These are phyloP conservation scores for Lanmaoa rubissima DNA, from an alignment of 768 basidiomycete genomes.

Conservation along the genomic window DNA sequence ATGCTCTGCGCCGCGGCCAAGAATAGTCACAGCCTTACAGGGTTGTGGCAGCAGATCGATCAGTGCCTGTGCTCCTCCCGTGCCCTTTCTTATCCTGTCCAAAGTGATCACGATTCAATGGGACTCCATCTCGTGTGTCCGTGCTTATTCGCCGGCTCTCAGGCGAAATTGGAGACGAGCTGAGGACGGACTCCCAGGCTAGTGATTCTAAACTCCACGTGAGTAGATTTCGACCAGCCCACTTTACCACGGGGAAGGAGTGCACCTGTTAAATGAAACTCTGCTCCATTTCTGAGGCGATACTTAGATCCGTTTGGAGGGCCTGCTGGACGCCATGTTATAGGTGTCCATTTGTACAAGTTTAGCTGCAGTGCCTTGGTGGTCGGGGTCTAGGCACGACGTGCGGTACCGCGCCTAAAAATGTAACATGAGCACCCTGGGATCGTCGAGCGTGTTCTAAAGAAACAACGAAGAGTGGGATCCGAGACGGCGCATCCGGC, in stretches of 20 bases:
- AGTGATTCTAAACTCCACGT: slow-evolving; percentile 12
- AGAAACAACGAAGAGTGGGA: not conserved
- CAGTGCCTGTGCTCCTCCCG: not conserved
- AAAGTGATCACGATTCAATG: slow-evolving; percentile 9
- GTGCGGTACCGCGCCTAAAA: slow-evolving; percentile 21
- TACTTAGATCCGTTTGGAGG: slow-evolving; percentile 1
- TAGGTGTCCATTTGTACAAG: slow-evolving; percentile 4
- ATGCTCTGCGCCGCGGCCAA: not conserved
- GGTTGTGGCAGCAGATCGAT: slow-evolving; percentile 6
- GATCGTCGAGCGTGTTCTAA: slow-evolving; percentile 2
- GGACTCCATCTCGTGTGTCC: not conserved
- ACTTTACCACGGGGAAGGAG: slow-evolving; percentile 2
- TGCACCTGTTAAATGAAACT: slow-evolving; percentile 12
- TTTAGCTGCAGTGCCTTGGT: slow-evolving; percentile 5
- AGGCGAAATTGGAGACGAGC: slow-evolving; percentile 15
- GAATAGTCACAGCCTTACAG: slow-evolving; percentile 5
- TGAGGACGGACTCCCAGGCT: slow-evolving; percentile 23
- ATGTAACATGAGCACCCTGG: not conserved
- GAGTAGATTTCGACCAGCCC: slow-evolving; percentile 15
- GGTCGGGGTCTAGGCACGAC: not conserved
- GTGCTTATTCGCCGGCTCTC: slow-evolving; percentile 13
- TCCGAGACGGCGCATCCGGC: not conserved
- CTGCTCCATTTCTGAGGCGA: slow-evolving; percentile 17
- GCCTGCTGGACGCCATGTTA: not conserved
- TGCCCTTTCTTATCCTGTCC: not conserved